These are phyloP conservation scores for Gossypium rotundifolium DNA, from an alignment of 345 rosid genomes.

Conservation along the genomic window DNA sequence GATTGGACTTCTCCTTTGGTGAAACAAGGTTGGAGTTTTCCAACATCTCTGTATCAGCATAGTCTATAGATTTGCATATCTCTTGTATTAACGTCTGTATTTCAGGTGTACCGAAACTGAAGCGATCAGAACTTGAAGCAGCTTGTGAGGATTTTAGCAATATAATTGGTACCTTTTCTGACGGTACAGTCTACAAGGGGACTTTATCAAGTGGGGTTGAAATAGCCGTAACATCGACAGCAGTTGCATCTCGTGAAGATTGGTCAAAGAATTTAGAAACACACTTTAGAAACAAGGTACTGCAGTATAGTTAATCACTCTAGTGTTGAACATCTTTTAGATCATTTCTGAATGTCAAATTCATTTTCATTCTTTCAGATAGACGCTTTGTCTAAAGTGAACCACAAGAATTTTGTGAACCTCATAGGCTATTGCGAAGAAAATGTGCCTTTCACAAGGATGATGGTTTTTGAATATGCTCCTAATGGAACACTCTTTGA, in stretches of 20 bases:
- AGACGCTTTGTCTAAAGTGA: slow-evolving; percentile 63
- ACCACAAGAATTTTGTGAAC: slow-evolving; percentile 90
- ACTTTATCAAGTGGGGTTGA: slow-evolving; percentile 89
- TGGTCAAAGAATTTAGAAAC: slow-evolving; percentile 75
- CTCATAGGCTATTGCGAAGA: slow-evolving; percentile 84
- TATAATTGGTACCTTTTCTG: slow-evolving; percentile 66
- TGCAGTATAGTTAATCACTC: background rate
- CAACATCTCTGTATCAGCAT: background rate
- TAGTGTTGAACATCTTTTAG: background rate
- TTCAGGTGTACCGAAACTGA: slow-evolving; percentile 77
- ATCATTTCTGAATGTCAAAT: slow-evolving; percentile 7
- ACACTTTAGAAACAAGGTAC: slow-evolving; percentile 67
- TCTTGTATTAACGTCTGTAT: slow-evolving; percentile 5
- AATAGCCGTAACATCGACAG: slow-evolving; percentile 64
- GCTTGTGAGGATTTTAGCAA: slow-evolving; percentile 98
- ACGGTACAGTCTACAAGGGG: slow-evolving; percentile 76
- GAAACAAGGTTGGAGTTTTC: background rate
- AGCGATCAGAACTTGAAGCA: slow-evolving; percentile 75
- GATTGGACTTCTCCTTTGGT: background rate
- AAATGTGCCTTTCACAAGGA: slow-evolving; percentile 73
- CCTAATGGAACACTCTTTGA: slow-evolving; percentile 94
- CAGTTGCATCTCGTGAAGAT: slow-evolving; percentile 36
- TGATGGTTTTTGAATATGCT: slow-evolving; percentile 94
- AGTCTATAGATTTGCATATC: background rate
- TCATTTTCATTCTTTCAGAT: slow-evolving; percentile 44